These are phyloP conservation scores for Salix caprea DNA, from an alignment of 345 rosid genomes.

Conservation along the genomic window DNA sequence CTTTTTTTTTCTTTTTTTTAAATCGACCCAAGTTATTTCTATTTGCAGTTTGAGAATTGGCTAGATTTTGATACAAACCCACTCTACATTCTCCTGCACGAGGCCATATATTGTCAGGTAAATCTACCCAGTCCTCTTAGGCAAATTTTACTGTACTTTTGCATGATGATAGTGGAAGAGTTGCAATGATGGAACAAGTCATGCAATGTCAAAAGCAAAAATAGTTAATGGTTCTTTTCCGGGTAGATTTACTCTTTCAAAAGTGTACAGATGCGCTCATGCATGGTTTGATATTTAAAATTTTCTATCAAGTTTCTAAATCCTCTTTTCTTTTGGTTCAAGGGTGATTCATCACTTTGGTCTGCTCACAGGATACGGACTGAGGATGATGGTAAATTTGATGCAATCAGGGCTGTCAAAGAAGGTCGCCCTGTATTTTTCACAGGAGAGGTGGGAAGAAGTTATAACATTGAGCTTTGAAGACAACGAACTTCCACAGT, in stretches of 20 bases:
- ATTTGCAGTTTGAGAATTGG: slow-evolving; percentile 70
- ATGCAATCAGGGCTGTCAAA: slow-evolving; percentile 64
- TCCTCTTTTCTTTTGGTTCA: slow-evolving; percentile 4
- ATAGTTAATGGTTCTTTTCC: background rate
- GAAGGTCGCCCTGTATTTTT: slow-evolving; percentile 70
- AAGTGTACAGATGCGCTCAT: no score
- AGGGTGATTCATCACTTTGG: slow-evolving; percentile 87
- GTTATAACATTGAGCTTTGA: background rate
- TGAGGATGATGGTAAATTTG: slow-evolving; percentile 44
- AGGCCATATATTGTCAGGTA: slow-evolving; percentile 87
- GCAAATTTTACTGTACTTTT: background rate
- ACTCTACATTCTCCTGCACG: slow-evolving; percentile 77
- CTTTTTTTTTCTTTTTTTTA: background rate
- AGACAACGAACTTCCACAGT: background rate
- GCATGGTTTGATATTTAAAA: background rate
- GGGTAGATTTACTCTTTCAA: background rate
- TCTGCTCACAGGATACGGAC: slow-evolving; percentile 61
- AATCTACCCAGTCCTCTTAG: slow-evolving; percentile 3
- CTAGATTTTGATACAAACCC: slow-evolving; percentile 75
- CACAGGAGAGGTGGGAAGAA: slow-evolving; percentile 70
- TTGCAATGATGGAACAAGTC: background rate
- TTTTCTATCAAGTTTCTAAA: background rate
- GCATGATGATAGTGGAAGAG: background rate
- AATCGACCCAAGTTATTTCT: slow-evolving; percentile 10
- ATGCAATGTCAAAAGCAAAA: background rate